A percentile compares a stretch with the other conserved stretches of the same genome.
phyloP scores from a whole-genome alignment of 108 stramenopile species.

The Nitzschia putrida region DNA sequence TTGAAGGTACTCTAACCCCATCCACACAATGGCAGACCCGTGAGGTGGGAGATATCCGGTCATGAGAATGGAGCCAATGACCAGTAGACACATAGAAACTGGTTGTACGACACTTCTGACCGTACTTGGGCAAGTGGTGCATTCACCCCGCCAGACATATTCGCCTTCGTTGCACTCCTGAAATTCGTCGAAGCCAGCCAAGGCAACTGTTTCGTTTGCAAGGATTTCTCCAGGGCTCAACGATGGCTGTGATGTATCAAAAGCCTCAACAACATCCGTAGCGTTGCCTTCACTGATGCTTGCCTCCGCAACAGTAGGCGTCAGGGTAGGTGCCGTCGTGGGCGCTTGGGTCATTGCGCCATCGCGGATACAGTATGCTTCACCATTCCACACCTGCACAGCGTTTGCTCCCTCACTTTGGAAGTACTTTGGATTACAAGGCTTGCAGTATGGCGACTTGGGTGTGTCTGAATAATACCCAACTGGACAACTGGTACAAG shows the following conservation, averaged over 20 bases:
- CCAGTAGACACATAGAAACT: slow-evolving; percentile 3
- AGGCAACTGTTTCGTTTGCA: not conserved
- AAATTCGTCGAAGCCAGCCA: not conserved
- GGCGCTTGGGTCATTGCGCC: not conserved
- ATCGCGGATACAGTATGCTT: slow-evolving; percentile 13
- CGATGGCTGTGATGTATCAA: not conserved
- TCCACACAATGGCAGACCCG: slow-evolving; percentile 17
- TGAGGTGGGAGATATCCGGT: slow-evolving; percentile 2
- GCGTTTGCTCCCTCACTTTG: slow-evolving; percentile 30
- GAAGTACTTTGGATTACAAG: slow-evolving; percentile 25
- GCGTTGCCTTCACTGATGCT: not conserved
- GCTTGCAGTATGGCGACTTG: slow-evolving; percentile 25
- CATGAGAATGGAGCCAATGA: slow-evolving; percentile 1
- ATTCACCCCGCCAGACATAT: slow-evolving; percentile 31
- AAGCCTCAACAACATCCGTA: too few relatives aligned
- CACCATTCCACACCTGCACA: slow-evolving; percentile 14
- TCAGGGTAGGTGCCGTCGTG: not conserved
- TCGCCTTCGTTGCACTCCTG: not conserved
- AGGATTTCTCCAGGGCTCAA: not conserved
- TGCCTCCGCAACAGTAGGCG: not conserved
- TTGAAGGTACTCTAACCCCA: slow-evolving; percentile 34
- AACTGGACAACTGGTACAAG: slow-evolving; percentile 24
- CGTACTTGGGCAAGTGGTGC: slow-evolving; percentile 19
- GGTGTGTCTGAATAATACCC: slow-evolving; percentile 22
- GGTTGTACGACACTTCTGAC: slow-evolving; percentile 17